A percentile compares a stretch with the other conserved stretches of the same genome.
Evolutionary conservation across 78 protist species (phyloP).

Genomic region (Monosiga brevicollis): DNA sequence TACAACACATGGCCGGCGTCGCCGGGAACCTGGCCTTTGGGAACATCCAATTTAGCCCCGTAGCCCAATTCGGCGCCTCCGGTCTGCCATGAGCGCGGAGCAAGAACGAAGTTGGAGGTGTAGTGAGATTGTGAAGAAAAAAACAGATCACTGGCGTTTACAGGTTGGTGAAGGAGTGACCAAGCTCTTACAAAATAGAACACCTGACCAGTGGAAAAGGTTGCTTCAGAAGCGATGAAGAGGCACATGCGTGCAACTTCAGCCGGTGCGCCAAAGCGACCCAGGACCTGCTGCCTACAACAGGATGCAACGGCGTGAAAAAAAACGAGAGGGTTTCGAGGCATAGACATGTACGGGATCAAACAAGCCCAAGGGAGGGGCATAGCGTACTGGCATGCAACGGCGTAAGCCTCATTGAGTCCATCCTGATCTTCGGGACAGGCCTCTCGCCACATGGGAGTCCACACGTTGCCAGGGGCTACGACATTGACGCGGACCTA

Average conservation of each 20-base stretch:
- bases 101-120: not conserved
- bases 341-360: no score
- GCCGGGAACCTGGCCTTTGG: no score
- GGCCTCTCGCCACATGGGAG: not conserved
- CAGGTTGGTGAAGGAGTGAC: not conserved
- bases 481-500: constrained; percentile 10
- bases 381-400: no score
- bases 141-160: not conserved
- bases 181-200: no score
- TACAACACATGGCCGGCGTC: no score
- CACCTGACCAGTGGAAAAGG: constrained; percentile 33
- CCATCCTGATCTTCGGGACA: not conserved
- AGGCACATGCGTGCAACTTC: constrained; percentile 19
- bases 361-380: no score
- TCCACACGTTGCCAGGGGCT: not conserved
- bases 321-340: no score
- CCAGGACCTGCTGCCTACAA: not conserved
- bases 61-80: constrained; percentile 29
- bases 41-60: no score
- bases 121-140: not conserved
- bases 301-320: no score
- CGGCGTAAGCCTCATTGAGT: not conserved
- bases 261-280: constrained; percentile 3
- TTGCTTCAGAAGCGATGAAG: constrained; percentile 14
- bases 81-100: not conserved